Conservation (phyloP, 2,329 filamentous ascomycete species). For the Hymenoscyphus fraxineus region DNA sequence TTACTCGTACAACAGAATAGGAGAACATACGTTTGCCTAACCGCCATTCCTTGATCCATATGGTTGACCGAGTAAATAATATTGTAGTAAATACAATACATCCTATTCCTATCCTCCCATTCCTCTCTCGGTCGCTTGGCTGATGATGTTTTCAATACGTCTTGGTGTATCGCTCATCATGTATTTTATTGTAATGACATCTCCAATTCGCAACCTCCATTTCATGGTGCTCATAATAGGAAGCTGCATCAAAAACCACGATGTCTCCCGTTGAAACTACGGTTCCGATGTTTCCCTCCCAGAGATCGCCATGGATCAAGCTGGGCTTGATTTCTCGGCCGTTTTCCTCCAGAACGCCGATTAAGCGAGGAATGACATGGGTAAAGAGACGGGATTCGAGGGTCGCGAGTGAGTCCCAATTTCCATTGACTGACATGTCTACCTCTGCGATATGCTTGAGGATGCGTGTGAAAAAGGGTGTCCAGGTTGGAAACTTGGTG, state of each 20-base stretch:
- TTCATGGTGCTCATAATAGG: neutral
- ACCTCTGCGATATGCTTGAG: neutral
- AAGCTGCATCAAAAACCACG: neutral
- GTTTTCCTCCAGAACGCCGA: neutral
- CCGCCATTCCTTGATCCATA: neutral
- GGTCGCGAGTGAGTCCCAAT: neutral
- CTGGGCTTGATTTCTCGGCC: neutral
- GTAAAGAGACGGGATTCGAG: neutral
- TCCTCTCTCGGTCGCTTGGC: constrained; percentile 29
- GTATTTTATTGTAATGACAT: neutral
- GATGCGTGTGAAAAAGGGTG: neutral
- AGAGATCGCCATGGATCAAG: neutral
- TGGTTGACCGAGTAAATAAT: constrained; percentile 13
- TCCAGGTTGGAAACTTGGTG: neutral
- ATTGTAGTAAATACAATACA: constrained; percentile 26
- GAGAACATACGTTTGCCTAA: neutral
- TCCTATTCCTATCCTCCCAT: constrained; percentile 32
- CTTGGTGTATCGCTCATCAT: neutral
- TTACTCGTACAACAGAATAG: neutral
- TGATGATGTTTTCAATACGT: neutral
- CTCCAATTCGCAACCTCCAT: neutral
- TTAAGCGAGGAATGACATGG: neutral
- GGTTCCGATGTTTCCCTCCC: neutral
- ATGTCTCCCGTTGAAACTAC: neutral
- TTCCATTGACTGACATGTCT: neutral